Conservation (phyloP, 768 basidiomycete genomes). For the Postia placenta region DNA sequence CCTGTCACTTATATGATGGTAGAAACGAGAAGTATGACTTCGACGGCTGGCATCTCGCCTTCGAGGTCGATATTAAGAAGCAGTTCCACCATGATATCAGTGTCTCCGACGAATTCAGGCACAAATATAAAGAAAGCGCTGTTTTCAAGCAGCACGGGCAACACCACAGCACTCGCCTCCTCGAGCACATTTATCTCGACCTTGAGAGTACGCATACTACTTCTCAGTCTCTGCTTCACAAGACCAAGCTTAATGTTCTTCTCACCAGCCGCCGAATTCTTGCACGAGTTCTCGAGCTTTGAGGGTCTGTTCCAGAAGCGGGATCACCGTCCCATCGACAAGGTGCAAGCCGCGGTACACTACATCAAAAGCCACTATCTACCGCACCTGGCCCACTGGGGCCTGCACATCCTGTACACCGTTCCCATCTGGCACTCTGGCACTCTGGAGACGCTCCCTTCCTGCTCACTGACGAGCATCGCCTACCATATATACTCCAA, state of each 20-base stretch:
- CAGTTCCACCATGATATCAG: slow-evolving; percentile 13
- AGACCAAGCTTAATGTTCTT: not conserved
- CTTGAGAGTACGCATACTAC: slow-evolving; percentile 16
- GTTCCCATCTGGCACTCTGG: slow-evolving; percentile 16
- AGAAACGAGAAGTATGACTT: slow-evolving; percentile 18
- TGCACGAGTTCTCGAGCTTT: slow-evolving; percentile 22
- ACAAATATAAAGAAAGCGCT: slow-evolving; percentile 9
- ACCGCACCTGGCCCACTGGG: slow-evolving; percentile 12
- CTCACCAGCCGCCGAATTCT: slow-evolving; percentile 17
- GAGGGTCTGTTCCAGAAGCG: slow-evolving; percentile 11
- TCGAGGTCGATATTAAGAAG: slow-evolving; percentile 23
- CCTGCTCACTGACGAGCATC: slow-evolving; percentile 13
- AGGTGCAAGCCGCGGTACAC: slow-evolving; percentile 19
- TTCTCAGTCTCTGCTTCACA: not conserved
- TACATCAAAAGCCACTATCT: slow-evolving; percentile 23
- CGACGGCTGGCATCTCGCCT: slow-evolving; percentile 22
- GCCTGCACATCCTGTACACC: slow-evolving; percentile 20
- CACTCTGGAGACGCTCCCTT: not conserved
- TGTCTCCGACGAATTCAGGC: slow-evolving; percentile 4
- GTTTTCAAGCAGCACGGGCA: slow-evolving; percentile 12
- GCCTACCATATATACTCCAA: slow-evolving; percentile 19
- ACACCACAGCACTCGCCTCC: slow-evolving; percentile 7
- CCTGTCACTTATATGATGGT: not conserved
- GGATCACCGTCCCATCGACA: slow-evolving; percentile 15
- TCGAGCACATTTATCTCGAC: slow-evolving; percentile 21